Evolutionary conservation across 176 grass and related monocot genomes (phyloP), one percentile per base, ranked within the genome.

Genomic region (Cocos nucifera): DNA sequence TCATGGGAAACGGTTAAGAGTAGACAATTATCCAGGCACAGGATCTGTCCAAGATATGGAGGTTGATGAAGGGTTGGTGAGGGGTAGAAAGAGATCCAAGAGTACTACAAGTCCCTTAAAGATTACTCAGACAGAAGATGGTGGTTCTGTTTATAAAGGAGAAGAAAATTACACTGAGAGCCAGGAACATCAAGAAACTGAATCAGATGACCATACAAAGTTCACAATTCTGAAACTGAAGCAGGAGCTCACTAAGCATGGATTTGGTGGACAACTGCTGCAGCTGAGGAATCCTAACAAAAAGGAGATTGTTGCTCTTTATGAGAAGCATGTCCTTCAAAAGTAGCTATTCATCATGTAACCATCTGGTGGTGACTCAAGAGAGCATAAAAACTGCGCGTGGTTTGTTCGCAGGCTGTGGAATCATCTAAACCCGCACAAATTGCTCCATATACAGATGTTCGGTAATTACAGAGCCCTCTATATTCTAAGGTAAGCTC

Each of bases 291-390:
- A 69, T 71, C 61, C 79, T 54, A 83, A 35, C 48, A 86, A 83
- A 64, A 86, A 75, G 53, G 87, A 86, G 66, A 74, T 91, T 61
- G 72, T 83, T 22, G 79, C 73, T 21, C 79, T 91, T 71, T 91
- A 86, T 63, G 70, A 83, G 76, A 86, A 83, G 64, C 79, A 69
- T 85, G 70, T 89, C 25, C 69, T 89, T 17, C 24, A 64, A 20
- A 70, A 85, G 62, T 80, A 84, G 71, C 35, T 44, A 12, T 12
- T 44, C 2, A 44, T 44, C 1, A 12, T 44, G 8, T 44, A 44
- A 44, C 35, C 8, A 14, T 14, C 10, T 44, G 35, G 10, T 44
- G 35, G 10, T 12, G 35, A 12, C 35, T 44, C 3, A 14, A 14
- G 10, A 2, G 35, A 44, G 35, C 35, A 44, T 44, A 9, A 44